Evolutionary conservation across 331 rosid species (phyloP).

Genomic region (Arachis monticola): DNA sequence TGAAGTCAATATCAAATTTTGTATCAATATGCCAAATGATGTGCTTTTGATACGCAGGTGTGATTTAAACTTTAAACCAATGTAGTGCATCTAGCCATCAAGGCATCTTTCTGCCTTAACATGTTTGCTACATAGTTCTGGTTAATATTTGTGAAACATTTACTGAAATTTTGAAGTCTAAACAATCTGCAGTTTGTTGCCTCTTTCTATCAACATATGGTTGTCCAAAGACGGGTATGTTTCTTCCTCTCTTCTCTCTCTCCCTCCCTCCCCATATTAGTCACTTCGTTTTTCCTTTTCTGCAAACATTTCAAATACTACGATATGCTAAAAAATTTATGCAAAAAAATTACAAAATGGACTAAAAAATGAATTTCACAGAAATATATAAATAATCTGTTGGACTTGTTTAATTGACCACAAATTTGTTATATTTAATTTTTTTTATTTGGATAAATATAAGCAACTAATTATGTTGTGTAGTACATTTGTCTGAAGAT

Average conservation of each 20-base stretch:
- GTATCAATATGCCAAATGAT: slow-evolving; percentile 9
- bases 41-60: slow-evolving; percentile 9
- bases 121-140: slow-evolving; percentile 12
- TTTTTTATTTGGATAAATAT: neutral
- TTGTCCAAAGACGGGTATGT: slow-evolving; percentile 95
- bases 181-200: slow-evolving; percentile 79
- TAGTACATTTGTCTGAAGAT: too few species aligned
- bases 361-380: slow-evolving; percentile 2
- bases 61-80: slow-evolving; percentile 32
- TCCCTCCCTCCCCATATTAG: slow-evolving; percentile 15
- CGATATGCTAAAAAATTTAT: neutral
- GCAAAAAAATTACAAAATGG: slow-evolving; percentile 3
- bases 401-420: neutral
- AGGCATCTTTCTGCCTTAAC: slow-evolving; percentile 12
- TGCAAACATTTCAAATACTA: too few species aligned
- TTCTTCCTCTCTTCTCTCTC: slow-evolving; percentile 37
- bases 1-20: slow-evolving; percentile 30
- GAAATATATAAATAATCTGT: neutral
- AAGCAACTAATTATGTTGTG: neutral
- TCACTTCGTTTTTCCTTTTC: slow-evolving; percentile 18
- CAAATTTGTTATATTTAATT: neutral
- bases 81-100: neutral
- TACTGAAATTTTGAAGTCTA: slow-evolving; percentile 36
- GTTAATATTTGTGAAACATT: slow-evolving; percentile 28
- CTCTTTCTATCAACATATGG: slow-evolving; percentile 95